A percentile compares a stretch with the other conserved stretches of the same genome.
Evolutionary conservation across 2,329 filamentous ascomycete species (phyloP).

Genomic region (Trichophyton mentagrophytes): DNA sequence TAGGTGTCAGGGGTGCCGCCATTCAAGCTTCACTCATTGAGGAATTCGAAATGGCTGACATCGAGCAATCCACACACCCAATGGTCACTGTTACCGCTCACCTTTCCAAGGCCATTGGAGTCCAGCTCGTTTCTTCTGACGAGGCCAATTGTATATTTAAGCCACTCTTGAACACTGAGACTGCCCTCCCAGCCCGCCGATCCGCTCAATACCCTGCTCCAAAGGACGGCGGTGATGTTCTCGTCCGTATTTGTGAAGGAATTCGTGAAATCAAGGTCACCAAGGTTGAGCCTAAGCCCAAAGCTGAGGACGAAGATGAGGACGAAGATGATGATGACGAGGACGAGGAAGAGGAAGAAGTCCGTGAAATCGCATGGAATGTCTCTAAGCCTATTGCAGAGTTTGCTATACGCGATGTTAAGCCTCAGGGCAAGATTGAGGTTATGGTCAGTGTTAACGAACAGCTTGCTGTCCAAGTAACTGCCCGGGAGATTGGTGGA

Average conservation of each 20-base stretch:
- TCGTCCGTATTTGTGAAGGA: constrained; percentile 81
- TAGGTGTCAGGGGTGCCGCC: constrained; percentile 76
- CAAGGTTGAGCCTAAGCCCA: constrained; percentile 63
- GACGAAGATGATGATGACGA: constrained; percentile 52
- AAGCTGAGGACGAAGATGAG: constrained; percentile 45
- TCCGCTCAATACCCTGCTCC: constrained; percentile 66
- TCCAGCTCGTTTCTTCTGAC: constrained; percentile 47
- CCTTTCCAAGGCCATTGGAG: constrained; percentile 75
- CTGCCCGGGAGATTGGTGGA: constrained; percentile 71
- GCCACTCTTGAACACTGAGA: constrained; percentile 71
- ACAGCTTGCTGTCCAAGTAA: constrained; percentile 67
- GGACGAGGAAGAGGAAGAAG: constrained; percentile 69
- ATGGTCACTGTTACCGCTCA: constrained; percentile 91
- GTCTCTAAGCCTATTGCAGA: constrained; percentile 71
- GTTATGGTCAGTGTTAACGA: constrained; percentile 77
- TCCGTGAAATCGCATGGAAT: constrained; percentile 86
- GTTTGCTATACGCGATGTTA: constrained; percentile 67
- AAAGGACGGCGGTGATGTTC: constrained; percentile 71
- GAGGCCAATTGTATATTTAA: constrained; percentile 56
- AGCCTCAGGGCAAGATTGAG: constrained; percentile 84
- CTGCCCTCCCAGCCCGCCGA: constrained; percentile 76
- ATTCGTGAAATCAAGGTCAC: constrained; percentile 85
- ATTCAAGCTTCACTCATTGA: constrained; percentile 90
- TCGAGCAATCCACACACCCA: constrained; percentile 90
- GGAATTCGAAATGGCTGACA: constrained; percentile 86